Percentiles rank a stretch among this genome's conserved stretches.
Evolutionary conservation across 257 asterid genomes (phyloP).

Genomic region (Coffea eugenioides): DNA sequence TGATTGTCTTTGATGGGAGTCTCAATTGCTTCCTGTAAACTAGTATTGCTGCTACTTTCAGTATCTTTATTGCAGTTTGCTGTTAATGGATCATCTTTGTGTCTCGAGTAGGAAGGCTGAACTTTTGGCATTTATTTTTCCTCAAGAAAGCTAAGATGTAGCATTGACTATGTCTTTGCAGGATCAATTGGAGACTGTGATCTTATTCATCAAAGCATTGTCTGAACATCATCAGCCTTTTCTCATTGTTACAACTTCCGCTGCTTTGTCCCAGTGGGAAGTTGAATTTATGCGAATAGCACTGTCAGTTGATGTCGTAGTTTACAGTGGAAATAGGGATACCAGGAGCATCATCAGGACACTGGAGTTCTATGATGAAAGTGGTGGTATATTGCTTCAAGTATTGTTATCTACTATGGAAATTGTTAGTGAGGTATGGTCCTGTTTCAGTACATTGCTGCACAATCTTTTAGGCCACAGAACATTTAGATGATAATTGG

Average conservation of each 20-base stretch:
- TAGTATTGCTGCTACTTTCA: too few species aligned
- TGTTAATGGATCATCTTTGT: not conserved
- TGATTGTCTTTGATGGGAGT: not conserved
- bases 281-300: constrained; percentile 42
- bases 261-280: constrained; percentile 56
- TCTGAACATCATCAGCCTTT: constrained; percentile 46
- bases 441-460: not conserved
- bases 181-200: constrained; percentile 46
- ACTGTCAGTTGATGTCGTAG: constrained; percentile 60
- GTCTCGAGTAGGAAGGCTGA: too few species aligned
- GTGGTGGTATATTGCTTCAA: constrained; percentile 47
- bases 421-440: constrained; percentile 47
- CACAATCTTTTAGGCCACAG: not conserved
- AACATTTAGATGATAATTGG: not conserved
- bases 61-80: not conserved
- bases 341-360: constrained; percentile 54
- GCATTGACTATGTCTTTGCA: not conserved
- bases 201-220: constrained; percentile 43
- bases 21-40: not conserved
- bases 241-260: constrained; percentile 47
- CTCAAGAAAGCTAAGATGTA: not conserved
- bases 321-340: constrained; percentile 49
- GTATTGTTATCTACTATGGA: constrained; percentile 55
- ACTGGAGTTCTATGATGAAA: constrained; percentile 55
- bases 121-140: too few species aligned